phyloP scores from a whole-genome alignment of 208 protist genomes.

The Trypanosomatidae sp. region DNA sequence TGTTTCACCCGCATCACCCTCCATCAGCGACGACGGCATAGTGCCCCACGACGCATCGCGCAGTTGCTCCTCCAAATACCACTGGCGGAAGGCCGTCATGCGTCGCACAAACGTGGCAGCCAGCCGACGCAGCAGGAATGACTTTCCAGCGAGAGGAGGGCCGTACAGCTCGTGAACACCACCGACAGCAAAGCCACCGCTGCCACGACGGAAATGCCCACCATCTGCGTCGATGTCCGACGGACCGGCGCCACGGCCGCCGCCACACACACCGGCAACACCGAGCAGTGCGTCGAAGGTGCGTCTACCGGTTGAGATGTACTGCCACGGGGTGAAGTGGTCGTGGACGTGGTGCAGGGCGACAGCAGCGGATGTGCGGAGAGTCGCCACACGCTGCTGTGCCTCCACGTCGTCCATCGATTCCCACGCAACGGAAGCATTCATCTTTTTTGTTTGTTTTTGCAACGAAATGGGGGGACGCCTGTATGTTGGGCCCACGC shows the following conservation, averaged over 20 bases:
- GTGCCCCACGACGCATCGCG: too few species aligned
- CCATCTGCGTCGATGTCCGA: too few species aligned
- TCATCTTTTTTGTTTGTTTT: too few species aligned
- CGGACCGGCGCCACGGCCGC: neutral
- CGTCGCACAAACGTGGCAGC: constrained; percentile 16
- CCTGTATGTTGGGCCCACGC: too few species aligned
- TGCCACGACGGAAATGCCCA: too few species aligned
- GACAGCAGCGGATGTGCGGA: constrained; percentile 3
- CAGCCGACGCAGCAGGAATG: constrained; percentile 25
- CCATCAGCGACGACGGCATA: too few species aligned
- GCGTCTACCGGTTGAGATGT: constrained; percentile 12
- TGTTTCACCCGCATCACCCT: too few species aligned
- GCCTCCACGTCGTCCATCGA: constrained; percentile 1
- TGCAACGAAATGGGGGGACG: too few species aligned
- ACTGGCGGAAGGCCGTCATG: constrained; percentile 34
- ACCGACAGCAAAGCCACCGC: constrained; percentile 29
- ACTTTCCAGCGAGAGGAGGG: constrained; percentile 34
- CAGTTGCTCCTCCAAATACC: too few species aligned
- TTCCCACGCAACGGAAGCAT: too few species aligned
- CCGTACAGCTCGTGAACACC: constrained; percentile 48
- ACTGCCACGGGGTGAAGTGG: constrained; percentile 23
- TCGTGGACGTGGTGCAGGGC: constrained; percentile 13
- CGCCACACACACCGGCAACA: constrained; percentile 10
- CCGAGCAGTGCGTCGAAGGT: constrained; percentile 19
- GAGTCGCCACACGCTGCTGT: constrained; percentile 2